Evolutionary conservation across 768 basidiomycete species (phyloP).

Genomic region (Tricholomella constricta): DNA sequence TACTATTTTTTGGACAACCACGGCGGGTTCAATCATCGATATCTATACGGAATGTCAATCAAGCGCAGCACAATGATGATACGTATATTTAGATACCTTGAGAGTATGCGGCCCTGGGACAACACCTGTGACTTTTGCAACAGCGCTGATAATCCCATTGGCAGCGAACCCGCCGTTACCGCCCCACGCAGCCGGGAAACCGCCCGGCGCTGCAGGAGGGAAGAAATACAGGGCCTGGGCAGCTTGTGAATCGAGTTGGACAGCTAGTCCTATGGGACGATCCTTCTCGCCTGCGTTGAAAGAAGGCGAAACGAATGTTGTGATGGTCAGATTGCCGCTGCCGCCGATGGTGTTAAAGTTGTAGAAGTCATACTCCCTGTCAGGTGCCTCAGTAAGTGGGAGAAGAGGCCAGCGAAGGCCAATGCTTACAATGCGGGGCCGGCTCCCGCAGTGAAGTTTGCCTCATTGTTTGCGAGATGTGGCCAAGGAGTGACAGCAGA

Average conservation of each 20-base stretch:
- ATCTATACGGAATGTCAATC: conserved; percentile 31
- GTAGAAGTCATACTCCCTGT: conserved; percentile 66
- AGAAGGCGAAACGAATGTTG: conserved; percentile 51
- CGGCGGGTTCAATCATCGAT: conserved; percentile 59
- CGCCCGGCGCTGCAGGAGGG: conserved; percentile 46
- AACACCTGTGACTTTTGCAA: conserved; percentile 39
- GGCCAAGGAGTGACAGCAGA: conserved; percentile 66
- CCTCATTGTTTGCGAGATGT: conserved; percentile 45
- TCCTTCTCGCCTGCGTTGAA: conserved; percentile 52
- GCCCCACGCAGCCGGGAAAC: conserved; percentile 47
- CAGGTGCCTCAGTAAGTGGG: background rate
- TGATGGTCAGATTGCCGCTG: conserved; percentile 48
- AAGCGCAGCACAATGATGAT: background rate
- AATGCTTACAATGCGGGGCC: conserved; percentile 58
- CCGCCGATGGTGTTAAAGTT: conserved; percentile 51
- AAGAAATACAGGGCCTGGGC: conserved; percentile 49
- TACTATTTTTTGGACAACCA: conserved; percentile 63
- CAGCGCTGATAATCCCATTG: conserved; percentile 47
- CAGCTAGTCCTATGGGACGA: conserved; percentile 53
- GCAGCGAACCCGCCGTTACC: conserved; percentile 54
- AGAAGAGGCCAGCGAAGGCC: background rate
- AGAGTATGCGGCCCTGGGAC: conserved; percentile 59
- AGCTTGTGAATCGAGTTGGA: conserved; percentile 48
- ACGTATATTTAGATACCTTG: conserved; percentile 38
- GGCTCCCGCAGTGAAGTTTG: conserved; percentile 58